Conservation (phyloP, 768 basidiomycete genomes). For the Peribolospora baueri region DNA sequence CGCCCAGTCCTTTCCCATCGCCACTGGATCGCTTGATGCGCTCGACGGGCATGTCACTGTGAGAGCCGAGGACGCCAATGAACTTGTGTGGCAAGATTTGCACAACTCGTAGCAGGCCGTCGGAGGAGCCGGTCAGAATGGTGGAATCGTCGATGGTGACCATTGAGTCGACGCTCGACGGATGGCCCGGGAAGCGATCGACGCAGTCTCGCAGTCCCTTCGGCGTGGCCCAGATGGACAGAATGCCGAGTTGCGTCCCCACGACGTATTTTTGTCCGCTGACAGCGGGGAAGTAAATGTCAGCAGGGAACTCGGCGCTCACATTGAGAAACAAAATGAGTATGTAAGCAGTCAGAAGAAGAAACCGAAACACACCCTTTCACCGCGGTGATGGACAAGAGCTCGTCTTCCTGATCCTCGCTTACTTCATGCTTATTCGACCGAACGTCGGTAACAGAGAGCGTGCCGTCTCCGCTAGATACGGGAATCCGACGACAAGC, state of each 20-base stretch:
- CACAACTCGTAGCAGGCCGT: slow-evolving; percentile 67
- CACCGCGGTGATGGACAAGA: slow-evolving; percentile 62
- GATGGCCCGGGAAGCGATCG: slow-evolving; percentile 72
- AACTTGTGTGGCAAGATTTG: slow-evolving; percentile 72
- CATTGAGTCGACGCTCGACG: slow-evolving; percentile 68
- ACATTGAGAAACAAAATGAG: background rate
- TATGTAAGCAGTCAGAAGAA: background rate
- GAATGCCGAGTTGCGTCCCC: slow-evolving; percentile 67
- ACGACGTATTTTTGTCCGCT: slow-evolving; percentile 58
- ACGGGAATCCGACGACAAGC: too few species aligned
- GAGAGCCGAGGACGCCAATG: slow-evolving; percentile 69
- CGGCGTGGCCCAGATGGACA: slow-evolving; percentile 67
- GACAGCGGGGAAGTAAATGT: background rate
- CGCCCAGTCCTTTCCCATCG: too few species aligned
- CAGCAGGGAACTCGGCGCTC: background rate
- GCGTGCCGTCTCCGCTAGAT: slow-evolving; percentile 64
- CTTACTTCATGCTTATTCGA: slow-evolving; percentile 53
- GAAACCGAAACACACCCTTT: slow-evolving; percentile 32
- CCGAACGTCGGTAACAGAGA: slow-evolving; percentile 77
- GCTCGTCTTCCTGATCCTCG: slow-evolving; percentile 87
- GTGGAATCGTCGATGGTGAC: slow-evolving; percentile 39
- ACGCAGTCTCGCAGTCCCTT: slow-evolving; percentile 83
- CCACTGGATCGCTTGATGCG: slow-evolving; percentile 20
- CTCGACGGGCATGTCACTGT: slow-evolving; percentile 79
- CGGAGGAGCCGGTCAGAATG: slow-evolving; percentile 74